Evolutionary conservation across 805 yeast genomes (phyloP).

Genomic region (Metschnikowia anglica): DNA sequence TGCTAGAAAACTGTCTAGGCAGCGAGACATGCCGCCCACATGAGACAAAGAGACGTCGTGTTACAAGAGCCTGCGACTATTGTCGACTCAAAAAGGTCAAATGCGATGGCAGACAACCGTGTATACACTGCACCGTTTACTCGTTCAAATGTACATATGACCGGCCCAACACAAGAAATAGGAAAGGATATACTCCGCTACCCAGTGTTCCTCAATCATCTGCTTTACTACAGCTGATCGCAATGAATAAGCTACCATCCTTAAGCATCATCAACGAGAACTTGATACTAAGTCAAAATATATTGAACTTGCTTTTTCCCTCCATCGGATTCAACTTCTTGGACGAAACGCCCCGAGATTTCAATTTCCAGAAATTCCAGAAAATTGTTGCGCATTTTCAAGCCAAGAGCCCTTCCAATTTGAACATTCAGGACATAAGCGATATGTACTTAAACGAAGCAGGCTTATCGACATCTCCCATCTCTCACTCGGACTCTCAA

Average conservation of each 20-base stretch:
- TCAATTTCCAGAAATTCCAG: slow-evolving; percentile 38
- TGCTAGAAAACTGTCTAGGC: background rate
- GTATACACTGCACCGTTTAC: slow-evolving; percentile 83
- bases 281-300: slow-evolving; percentile 32
- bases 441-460: slow-evolving; percentile 32
- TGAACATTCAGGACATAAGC: slow-evolving; percentile 28
- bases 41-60: slow-evolving; percentile 53
- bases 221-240: slow-evolving; percentile 19
- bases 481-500: slow-evolving; percentile 12
- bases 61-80: slow-evolving; percentile 72
- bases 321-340: slow-evolving; percentile 34
- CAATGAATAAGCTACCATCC: slow-evolving; percentile 18
- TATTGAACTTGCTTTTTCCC: slow-evolving; percentile 37
- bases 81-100: slow-evolving; percentile 75
- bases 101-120: slow-evolving; percentile 78
- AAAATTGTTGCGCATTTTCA: slow-evolving; percentile 25
- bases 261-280: slow-evolving; percentile 15
- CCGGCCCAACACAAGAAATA: slow-evolving; percentile 65
- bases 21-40: background rate
- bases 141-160: slow-evolving; percentile 82
- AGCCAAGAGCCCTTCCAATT: slow-evolving; percentile 18
- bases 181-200: slow-evolving; percentile 24
- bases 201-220: slow-evolving; percentile 21
- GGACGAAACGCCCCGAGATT: slow-evolving; percentile 28
- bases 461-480: slow-evolving; percentile 21